phyloP scores from a whole-genome alignment of 306 rosid genomes.

The Parietaria judaica region DNA sequence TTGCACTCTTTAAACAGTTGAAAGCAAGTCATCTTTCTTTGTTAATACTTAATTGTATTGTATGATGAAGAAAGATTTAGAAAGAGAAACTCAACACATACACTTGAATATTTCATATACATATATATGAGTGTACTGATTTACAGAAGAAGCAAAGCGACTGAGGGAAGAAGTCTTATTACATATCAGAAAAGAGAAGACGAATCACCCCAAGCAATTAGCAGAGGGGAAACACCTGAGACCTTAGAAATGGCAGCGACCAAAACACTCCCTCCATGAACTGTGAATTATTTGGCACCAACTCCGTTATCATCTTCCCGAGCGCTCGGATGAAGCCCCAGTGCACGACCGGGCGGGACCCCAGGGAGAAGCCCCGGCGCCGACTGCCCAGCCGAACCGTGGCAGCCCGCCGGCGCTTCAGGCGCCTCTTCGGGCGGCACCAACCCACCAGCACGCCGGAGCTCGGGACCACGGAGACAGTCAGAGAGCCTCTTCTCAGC shows the following conservation, averaged over 20 bases:
- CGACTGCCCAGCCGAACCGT: conserved; percentile 61
- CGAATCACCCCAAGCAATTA: conserved; percentile 17
- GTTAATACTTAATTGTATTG: not conserved
- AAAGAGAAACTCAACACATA: not conserved
- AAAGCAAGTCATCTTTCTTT: not conserved
- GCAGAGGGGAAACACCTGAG: conserved; percentile 78
- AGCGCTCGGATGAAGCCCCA: conserved; percentile 70
- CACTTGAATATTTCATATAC: conserved; percentile 4
- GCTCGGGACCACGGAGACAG: conserved; percentile 49
- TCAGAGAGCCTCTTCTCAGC: conserved; percentile 47
- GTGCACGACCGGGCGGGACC: conserved; percentile 46
- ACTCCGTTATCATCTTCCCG: conserved; percentile 58
- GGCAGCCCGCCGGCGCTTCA: conserved; percentile 48
- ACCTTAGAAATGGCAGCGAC: conserved; percentile 70
- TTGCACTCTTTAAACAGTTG: not conserved
- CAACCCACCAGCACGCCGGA: conserved; percentile 41
- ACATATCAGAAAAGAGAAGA: not conserved
- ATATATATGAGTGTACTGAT: not conserved
- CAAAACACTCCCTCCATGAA: conserved; percentile 60
- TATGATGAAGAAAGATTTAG: no score
- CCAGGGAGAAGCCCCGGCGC: conserved; percentile 62
- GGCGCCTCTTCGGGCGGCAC: conserved; percentile 49
- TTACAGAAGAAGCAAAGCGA: not conserved
- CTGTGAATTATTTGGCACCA: conserved; percentile 47
- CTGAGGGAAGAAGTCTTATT: conserved; percentile 3